These are phyloP conservation scores for Phellopilus nigrolimitatus DNA, from an alignment of 1,284 basidiomycete species.

Conservation along the genomic window DNA sequence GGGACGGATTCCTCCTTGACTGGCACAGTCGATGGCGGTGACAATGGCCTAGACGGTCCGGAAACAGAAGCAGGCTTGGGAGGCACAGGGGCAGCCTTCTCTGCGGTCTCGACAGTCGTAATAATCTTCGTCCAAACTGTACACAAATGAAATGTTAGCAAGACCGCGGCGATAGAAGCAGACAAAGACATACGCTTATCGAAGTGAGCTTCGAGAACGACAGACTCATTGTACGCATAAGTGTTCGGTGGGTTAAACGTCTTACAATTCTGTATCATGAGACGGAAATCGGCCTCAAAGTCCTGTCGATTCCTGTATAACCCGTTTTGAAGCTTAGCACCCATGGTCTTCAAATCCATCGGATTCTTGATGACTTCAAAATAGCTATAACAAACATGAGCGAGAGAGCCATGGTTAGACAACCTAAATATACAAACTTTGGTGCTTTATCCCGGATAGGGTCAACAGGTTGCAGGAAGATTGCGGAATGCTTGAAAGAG, in stretches of 20 bases:
- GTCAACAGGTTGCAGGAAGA: slow-evolving; percentile 89
- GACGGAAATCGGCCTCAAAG: slow-evolving; percentile 83
- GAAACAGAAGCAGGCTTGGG: slow-evolving; percentile 4
- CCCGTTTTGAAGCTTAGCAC: slow-evolving; percentile 82
- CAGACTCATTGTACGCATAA: slow-evolving; percentile 73
- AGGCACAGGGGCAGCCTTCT: slow-evolving; percentile 29
- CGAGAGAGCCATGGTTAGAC: slow-evolving; percentile 5
- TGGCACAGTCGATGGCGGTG: slow-evolving; percentile 26
- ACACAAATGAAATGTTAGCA: background rate
- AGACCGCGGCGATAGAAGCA: background rate
- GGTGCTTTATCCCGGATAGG: slow-evolving; percentile 82
- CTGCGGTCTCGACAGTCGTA: slow-evolving; percentile 59
- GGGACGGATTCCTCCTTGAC: slow-evolving; percentile 26
- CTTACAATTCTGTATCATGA: slow-evolving; percentile 88
- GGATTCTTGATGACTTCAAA: slow-evolving; percentile 88
- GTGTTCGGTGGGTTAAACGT: slow-evolving; percentile 77
- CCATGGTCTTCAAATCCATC: slow-evolving; percentile 92
- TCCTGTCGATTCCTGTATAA: slow-evolving; percentile 83
- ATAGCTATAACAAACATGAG: slow-evolving; percentile 51
- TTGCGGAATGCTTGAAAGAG: slow-evolving; percentile 58
- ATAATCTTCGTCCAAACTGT: slow-evolving; percentile 61
- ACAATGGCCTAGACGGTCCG: slow-evolving; percentile 22
- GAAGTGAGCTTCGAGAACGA: slow-evolving; percentile 78
- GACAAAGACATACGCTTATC: slow-evolving; percentile 67
- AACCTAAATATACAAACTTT: slow-evolving; percentile 47